phyloP scores from a whole-genome alignment of 345 rosid genomes.

The Lepidium didymum region DNA sequence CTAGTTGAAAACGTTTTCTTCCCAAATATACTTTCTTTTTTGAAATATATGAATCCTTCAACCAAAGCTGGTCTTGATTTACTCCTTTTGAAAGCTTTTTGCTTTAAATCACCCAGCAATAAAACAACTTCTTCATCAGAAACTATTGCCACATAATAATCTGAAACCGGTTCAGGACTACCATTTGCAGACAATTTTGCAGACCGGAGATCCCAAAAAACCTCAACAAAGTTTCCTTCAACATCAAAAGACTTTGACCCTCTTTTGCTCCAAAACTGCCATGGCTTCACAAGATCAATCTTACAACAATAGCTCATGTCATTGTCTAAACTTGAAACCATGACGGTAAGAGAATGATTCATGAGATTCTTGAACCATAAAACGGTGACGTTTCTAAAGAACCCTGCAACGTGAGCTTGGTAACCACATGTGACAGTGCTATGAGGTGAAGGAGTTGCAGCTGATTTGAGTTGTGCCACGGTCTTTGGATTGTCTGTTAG shows the following conservation, averaged over 20 bases:
- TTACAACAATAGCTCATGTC: slow-evolving; percentile 48
- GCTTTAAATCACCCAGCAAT: slow-evolving; percentile 72
- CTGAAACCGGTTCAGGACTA: slow-evolving; percentile 64
- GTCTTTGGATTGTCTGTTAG: slow-evolving; percentile 45
- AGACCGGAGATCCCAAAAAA: slow-evolving; percentile 80
- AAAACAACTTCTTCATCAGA: slow-evolving; percentile 84
- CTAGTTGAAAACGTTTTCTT: slow-evolving; percentile 70
- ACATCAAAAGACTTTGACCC: slow-evolving; percentile 63
- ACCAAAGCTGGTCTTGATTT: slow-evolving; percentile 71
- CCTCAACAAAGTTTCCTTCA: slow-evolving; percentile 57
- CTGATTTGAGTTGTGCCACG: slow-evolving; percentile 36
- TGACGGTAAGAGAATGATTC: slow-evolving; percentile 63
- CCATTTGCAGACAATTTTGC: slow-evolving; percentile 65
- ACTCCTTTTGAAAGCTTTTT: slow-evolving; percentile 78
- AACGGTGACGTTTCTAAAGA: slow-evolving; percentile 53
- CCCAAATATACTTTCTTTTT: slow-evolving; percentile 78
- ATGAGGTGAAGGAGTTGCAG: slow-evolving; percentile 41
- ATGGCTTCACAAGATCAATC: slow-evolving; percentile 70
- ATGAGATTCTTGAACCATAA: slow-evolving; percentile 68
- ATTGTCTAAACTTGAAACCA: slow-evolving; percentile 52
- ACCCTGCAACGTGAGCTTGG: slow-evolving; percentile 62
- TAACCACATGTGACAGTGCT: slow-evolving; percentile 71
- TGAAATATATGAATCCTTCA: slow-evolving; percentile 51
- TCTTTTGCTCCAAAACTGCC: slow-evolving; percentile 88
- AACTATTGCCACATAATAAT: slow-evolving; percentile 74